A percentile compares a stretch with the other conserved stretches of the same genome.
Evolutionary conservation across 495 filamentous ascomycete species (phyloP).

Genomic region (Penicillium cinerascens): DNA sequence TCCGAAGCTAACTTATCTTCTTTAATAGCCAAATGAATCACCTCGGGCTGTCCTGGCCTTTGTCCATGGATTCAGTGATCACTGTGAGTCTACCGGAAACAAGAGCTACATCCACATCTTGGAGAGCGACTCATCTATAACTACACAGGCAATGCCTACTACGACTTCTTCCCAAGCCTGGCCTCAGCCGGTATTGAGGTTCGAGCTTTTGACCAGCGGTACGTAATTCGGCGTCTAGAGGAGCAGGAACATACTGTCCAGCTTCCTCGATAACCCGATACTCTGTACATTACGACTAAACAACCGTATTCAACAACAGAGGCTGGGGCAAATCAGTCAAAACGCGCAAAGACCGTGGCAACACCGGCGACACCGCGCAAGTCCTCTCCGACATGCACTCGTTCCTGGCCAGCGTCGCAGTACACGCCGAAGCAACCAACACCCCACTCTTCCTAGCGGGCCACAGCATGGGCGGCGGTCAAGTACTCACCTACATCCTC

Average conservation of each 20-base stretch:
- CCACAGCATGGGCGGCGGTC: conserved; percentile 80
- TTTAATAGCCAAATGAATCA: conserved; percentile 43
- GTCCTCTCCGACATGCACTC: conserved; percentile 75
- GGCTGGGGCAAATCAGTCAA: conserved; percentile 56
- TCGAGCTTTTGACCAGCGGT: conserved; percentile 74
- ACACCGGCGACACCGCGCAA: conserved; percentile 64
- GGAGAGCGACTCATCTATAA: neutral
- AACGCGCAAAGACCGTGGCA: conserved; percentile 53
- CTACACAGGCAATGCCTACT: conserved; percentile 59
- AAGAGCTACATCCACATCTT: neutral
- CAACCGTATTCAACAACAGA: conserved; percentile 4
- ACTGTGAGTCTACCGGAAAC: conserved; percentile 34
- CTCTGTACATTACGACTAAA: neutral
- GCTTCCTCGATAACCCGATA: too few species aligned
- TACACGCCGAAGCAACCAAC: conserved; percentile 26
- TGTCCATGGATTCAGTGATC: conserved; percentile 87
- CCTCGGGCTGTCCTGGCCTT: conserved; percentile 68
- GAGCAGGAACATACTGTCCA: neutral
- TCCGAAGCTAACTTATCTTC: neutral
- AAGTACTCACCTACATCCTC: conserved; percentile 41
- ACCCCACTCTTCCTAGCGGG: conserved; percentile 80
- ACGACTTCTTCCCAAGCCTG: conserved; percentile 63
- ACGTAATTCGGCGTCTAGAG: neutral
- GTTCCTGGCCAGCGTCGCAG: conserved; percentile 48
- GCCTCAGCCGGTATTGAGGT: conserved; percentile 70